These are phyloP conservation scores for Mycena olivaceomarginata DNA, from an alignment of 768 basidiomycete genomes.

Conservation along the genomic window DNA sequence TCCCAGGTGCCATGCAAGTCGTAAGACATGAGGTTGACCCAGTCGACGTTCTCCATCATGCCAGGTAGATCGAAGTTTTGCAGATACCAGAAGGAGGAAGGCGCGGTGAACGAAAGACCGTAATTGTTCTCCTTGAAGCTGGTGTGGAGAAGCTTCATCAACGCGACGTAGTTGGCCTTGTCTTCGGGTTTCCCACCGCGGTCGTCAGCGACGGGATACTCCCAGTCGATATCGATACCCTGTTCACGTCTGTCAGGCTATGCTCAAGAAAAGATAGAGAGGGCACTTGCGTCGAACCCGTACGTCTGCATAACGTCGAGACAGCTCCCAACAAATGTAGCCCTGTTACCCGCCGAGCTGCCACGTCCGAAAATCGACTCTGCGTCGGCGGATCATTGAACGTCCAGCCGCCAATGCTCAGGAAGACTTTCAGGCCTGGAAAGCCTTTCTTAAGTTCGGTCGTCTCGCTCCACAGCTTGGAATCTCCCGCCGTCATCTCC, in stretches of 20 bases:
- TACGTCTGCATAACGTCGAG: slow-evolving; percentile 58
- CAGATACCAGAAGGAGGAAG: slow-evolving; percentile 7
- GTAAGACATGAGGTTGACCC: not conserved
- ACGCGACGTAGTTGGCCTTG: not conserved
- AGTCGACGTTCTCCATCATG: not conserved
- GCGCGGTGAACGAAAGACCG: not conserved
- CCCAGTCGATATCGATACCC: slow-evolving; percentile 51
- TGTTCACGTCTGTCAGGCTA: slow-evolving; percentile 73
- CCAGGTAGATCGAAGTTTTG: slow-evolving; percentile 4
- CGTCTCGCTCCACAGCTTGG: not conserved
- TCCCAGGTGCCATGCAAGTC: slow-evolving; percentile 8
- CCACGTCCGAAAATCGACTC: not conserved
- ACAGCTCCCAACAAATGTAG: slow-evolving; percentile 69
- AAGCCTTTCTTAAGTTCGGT: not conserved
- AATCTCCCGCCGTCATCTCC: slow-evolving; percentile 7
- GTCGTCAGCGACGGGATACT: slow-evolving; percentile 5
- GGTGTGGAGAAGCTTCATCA: not conserved
- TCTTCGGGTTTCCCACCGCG: slow-evolving; percentile 6
- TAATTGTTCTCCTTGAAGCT: not conserved
- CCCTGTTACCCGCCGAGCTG: not conserved
- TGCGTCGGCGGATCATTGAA: slow-evolving; percentile 22
- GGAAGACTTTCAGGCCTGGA: slow-evolving; percentile 63
- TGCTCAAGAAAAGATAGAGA: slow-evolving; percentile 90
- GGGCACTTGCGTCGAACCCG: slow-evolving; percentile 49
- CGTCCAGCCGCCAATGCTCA: slow-evolving; percentile 14